These are phyloP conservation scores for Rhazya stricta DNA, from an alignment of 257 asterid genomes.

Conservation along the genomic window DNA sequence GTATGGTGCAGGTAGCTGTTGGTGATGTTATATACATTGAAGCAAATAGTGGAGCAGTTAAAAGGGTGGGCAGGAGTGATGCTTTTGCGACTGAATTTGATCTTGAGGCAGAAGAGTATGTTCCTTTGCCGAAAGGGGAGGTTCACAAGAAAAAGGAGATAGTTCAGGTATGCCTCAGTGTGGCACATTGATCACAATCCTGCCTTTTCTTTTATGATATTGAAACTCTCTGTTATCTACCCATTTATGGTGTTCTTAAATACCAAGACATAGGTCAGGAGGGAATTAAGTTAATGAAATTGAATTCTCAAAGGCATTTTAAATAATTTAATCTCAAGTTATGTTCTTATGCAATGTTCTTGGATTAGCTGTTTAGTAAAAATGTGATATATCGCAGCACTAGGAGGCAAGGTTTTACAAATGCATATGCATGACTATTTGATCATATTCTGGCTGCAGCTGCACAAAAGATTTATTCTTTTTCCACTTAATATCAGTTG, in stretches of 20 bases:
- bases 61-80: slow-evolving; percentile 97
- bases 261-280: no score
- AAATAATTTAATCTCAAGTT: background rate
- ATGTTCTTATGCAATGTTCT: background rate
- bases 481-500: background rate
- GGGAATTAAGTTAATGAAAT: background rate
- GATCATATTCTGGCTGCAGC: background rate
- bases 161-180: slow-evolving; percentile 59
- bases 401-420: background rate
- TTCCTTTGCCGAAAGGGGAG: slow-evolving; percentile 97
- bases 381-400: background rate
- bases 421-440: background rate
- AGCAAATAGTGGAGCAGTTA: slow-evolving; percentile 93
- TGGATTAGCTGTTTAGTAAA: background rate
- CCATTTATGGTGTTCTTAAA: background rate
- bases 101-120: slow-evolving; percentile 98
- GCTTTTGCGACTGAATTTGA: slow-evolving; percentile 97
- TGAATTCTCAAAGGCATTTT: background rate
- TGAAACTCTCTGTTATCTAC: background rate
- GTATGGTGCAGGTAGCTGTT: slow-evolving; percentile 74
- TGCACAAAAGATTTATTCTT: background rate
- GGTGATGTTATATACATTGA: slow-evolving; percentile 97
- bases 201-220: background rate
- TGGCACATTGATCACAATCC: background rate
- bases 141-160: slow-evolving; percentile 97